Percentiles rank a stretch among this genome's conserved stretches.
phyloP scores from a whole-genome alignment of 108 stramenopile genomes.

The Nitzschia sp. region DNA sequence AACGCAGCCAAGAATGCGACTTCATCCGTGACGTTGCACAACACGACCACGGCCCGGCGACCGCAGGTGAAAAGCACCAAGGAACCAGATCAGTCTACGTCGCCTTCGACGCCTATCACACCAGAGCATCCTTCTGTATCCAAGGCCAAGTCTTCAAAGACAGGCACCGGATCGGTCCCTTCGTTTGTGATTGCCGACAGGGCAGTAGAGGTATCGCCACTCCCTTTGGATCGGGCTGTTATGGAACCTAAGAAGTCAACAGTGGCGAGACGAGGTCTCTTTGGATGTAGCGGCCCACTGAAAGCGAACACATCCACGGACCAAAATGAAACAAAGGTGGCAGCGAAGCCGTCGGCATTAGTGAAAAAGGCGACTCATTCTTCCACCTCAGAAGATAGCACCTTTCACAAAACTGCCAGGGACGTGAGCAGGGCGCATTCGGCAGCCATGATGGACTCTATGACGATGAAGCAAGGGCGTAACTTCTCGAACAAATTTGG shows the following conservation, averaged over 20 bases:
- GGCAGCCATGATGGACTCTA: background rate
- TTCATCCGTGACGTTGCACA: background rate
- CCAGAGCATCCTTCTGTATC: background rate
- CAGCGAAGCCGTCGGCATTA: background rate
- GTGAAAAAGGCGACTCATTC: background rate
- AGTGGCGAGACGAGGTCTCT: slow-evolving; percentile 11
- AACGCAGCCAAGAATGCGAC: background rate
- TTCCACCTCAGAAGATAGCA: background rate
- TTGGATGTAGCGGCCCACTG: background rate
- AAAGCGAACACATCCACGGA: background rate
- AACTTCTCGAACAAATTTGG: background rate
- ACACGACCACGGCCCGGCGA: background rate
- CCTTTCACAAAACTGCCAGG: background rate
- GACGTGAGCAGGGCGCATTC: background rate
- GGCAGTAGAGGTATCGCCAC: slow-evolving; percentile 11
- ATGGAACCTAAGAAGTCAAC: background rate
- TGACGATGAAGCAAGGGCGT: background rate
- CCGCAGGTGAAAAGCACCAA: no score
- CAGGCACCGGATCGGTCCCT: background rate
- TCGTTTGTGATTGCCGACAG: slow-evolving; percentile 8
- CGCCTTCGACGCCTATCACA: slow-evolving; percentile 9
- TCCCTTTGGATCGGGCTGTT: background rate
- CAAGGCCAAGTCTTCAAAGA: background rate
- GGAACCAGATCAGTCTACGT: slow-evolving; percentile 9
- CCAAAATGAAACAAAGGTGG: background rate